These are phyloP conservation scores for Boletus reticulatus DNA, from an alignment of 768 basidiomycete species.

Conservation along the genomic window DNA sequence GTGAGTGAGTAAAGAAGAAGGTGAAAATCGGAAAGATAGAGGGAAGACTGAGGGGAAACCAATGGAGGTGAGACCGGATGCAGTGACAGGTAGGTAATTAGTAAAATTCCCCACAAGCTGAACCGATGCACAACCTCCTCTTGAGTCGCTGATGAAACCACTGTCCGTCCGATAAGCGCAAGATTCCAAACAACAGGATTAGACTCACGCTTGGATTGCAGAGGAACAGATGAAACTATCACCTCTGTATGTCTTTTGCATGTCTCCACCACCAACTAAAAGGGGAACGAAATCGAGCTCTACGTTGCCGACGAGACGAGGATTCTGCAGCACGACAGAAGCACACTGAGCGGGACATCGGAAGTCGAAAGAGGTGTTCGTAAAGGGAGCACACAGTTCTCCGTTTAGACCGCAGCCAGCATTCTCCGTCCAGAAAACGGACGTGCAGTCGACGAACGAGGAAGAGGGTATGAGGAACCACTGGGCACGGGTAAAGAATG, in stretches of 20 bases:
- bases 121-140: slow-evolving; percentile 76
- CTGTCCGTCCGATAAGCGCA: slow-evolving; percentile 35
- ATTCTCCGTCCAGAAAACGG: slow-evolving; percentile 67
- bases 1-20: slow-evolving; percentile 47
- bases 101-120: slow-evolving; percentile 72
- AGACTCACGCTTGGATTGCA: slow-evolving; percentile 72
- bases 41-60: slow-evolving; percentile 79
- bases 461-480: slow-evolving; percentile 67
- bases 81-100: slow-evolving; percentile 55
- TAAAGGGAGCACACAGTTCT: slow-evolving; percentile 59
- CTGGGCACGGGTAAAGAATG: slow-evolving; percentile 71
- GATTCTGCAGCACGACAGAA: slow-evolving; percentile 64
- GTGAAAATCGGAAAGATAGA: slow-evolving; percentile 58
- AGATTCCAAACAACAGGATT: not conserved
- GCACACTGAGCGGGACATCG: slow-evolving; percentile 78
- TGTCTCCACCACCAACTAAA: slow-evolving; percentile 84
- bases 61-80: slow-evolving; percentile 65
- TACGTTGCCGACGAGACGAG: slow-evolving; percentile 66
- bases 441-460: slow-evolving; percentile 65
- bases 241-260: slow-evolving; percentile 68
- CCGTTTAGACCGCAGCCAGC: slow-evolving; percentile 77
- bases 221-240: slow-evolving; percentile 86
- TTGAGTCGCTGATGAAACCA: slow-evolving; percentile 58
- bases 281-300: slow-evolving; percentile 68
- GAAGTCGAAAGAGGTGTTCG: slow-evolving; percentile 61